phyloP scores from a whole-genome alignment of 768 basidiomycete genomes.

The Rhizopogon vulgaris region DNA sequence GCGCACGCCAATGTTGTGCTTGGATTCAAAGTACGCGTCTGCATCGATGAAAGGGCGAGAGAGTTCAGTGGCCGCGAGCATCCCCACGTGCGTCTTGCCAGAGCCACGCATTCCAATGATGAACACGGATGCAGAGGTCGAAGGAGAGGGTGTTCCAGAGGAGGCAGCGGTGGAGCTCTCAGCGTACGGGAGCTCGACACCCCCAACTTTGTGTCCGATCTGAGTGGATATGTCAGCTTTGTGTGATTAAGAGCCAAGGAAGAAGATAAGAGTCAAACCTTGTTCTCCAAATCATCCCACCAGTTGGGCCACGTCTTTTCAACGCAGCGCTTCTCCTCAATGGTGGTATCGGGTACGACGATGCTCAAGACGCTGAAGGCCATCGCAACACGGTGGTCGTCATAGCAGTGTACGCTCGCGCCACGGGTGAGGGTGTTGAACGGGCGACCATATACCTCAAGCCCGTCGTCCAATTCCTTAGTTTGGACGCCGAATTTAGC shows the following conservation, averaged over 20 bases:
- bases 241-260: background rate
- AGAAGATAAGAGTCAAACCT: conserved; percentile 42
- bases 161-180: conserved; percentile 33
- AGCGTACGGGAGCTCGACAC: conserved; percentile 60
- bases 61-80: conserved; percentile 66
- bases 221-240: conserved; percentile 22
- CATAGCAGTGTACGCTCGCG: conserved; percentile 90
- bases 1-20: conserved; percentile 55
- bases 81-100: conserved; percentile 87
- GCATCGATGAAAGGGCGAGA: conserved; percentile 80
- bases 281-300: conserved; percentile 98
- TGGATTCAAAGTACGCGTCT: conserved; percentile 68
- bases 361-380: conserved; percentile 87
- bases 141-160: conserved; percentile 27
- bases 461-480: conserved; percentile 86
- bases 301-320: conserved; percentile 99
- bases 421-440: conserved; percentile 54
- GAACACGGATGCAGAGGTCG: conserved; percentile 54
- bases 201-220: conserved; percentile 87
- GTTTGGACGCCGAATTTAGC: conserved; percentile 95
- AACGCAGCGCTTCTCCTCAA: conserved; percentile 96
- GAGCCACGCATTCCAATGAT: conserved; percentile 96
- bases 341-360: conserved; percentile 63
- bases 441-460: conserved; percentile 81
- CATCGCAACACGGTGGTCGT: conserved; percentile 99